phyloP scores from a whole-genome alignment of 23 red algal species.

The Gracilaria caudata region DNA sequence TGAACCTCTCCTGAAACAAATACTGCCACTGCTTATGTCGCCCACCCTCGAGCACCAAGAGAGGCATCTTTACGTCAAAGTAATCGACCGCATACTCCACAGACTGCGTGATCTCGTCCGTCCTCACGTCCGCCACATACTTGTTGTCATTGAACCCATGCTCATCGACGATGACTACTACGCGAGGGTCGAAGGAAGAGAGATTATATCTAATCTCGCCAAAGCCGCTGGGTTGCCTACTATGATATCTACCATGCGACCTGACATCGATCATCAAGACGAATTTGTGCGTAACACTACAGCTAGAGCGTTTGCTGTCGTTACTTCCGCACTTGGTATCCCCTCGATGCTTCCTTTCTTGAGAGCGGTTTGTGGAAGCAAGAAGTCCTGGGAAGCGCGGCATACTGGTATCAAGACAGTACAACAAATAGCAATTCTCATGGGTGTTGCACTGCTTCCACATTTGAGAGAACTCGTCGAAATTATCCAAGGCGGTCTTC shows the following conservation, averaged over 20 bases:
- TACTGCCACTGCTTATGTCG: conserved; percentile 81
- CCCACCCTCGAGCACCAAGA: conserved; percentile 91
- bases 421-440: conserved; percentile 87
- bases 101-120: conserved; percentile 82
- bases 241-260: conserved; percentile 93
- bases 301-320: conserved; percentile 86
- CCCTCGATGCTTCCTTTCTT: conserved; percentile 85
- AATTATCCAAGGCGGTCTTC: conserved; percentile 64
- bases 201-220: conserved; percentile 94
- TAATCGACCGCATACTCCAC: conserved; percentile 82
- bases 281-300: conserved; percentile 98
- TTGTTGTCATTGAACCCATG: conserved; percentile 90
- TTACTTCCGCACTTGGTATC: conserved; percentile 89
- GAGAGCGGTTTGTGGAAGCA: conserved; percentile 87
- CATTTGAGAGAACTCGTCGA: conserved; percentile 86
- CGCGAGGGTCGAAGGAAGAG: conserved; percentile 83
- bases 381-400: conserved; percentile 91
- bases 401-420: conserved; percentile 92
- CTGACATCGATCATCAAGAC: conserved; percentile 93
- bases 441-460: conserved; percentile 80
- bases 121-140: conserved; percentile 92
- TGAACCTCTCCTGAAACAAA: conserved; percentile 79
- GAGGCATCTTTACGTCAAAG: conserved; percentile 90
- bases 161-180: conserved; percentile 96
- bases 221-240: conserved; percentile 86